phyloP scores from a whole-genome alignment of 352 stramenopile genomes.

The Pythium coloratum region DNA sequence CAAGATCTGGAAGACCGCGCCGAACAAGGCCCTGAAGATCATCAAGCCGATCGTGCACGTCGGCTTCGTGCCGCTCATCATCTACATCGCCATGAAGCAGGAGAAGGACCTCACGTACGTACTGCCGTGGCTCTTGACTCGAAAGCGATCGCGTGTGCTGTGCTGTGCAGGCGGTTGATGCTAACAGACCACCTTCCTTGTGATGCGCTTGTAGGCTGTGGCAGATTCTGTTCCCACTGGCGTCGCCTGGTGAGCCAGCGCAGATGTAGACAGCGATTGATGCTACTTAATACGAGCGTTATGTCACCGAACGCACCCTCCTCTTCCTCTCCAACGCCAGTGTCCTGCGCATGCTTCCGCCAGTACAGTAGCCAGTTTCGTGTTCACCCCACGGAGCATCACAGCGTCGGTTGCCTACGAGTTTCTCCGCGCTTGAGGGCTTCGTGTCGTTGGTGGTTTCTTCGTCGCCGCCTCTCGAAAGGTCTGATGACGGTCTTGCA shows the following conservation, averaged over 20 bases:
- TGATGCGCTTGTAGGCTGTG: slow-evolving; percentile 41
- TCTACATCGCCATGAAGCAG: slow-evolving; percentile 81
- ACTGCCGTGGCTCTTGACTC: background rate
- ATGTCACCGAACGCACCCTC: background rate
- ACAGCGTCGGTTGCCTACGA: too few relatives aligned
- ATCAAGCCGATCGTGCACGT: slow-evolving; percentile 86
- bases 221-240: slow-evolving; percentile 78
- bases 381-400: too few relatives aligned
- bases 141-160: background rate
- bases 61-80: slow-evolving; percentile 77
- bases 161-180: background rate
- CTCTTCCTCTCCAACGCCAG: background rate
- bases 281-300: background rate
- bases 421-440: too few relatives aligned
- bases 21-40: slow-evolving; percentile 74
- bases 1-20: slow-evolving; percentile 80
- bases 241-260: slow-evolving; percentile 57
- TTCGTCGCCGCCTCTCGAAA: too few relatives aligned
- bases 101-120: slow-evolving; percentile 73
- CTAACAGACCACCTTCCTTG: background rate
- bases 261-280: slow-evolving; percentile 27
- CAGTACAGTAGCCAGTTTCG: too few relatives aligned
- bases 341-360: background rate
- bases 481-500: background rate
- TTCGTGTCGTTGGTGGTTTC: too few relatives aligned